Evolutionary conservation across 768 basidiomycete species (phyloP).

Genomic region (Lactifluus piperatus): DNA sequence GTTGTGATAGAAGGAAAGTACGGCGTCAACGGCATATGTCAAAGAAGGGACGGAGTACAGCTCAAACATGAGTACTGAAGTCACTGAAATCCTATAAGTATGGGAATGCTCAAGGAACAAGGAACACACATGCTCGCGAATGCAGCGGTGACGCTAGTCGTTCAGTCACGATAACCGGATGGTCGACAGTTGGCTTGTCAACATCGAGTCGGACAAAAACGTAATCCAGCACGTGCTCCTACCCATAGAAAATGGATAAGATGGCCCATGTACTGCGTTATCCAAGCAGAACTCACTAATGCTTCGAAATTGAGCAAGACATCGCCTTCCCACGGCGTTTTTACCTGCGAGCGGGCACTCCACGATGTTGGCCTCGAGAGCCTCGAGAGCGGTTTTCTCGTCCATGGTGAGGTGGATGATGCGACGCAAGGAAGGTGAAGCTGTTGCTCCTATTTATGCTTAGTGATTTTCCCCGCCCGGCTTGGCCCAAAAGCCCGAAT

Average conservation of each 20-base stretch:
- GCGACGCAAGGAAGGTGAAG: too few species aligned
- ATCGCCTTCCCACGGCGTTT: slow-evolving; percentile 91
- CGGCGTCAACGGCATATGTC: slow-evolving; percentile 79
- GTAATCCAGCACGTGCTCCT: slow-evolving; percentile 95
- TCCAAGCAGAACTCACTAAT: slow-evolving; percentile 50
- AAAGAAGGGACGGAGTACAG: slow-evolving; percentile 80
- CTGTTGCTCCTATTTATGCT: too few species aligned
- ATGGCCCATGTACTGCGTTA: not conserved
- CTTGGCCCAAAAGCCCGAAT: too few species aligned
- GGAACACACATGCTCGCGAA: slow-evolving; percentile 68
- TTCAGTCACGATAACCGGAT: slow-evolving; percentile 93
- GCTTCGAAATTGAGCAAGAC: slow-evolving; percentile 79
- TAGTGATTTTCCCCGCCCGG: too few species aligned
- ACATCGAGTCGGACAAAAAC: slow-evolving; percentile 83
- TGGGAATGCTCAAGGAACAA: not conserved
- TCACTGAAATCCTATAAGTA: slow-evolving; percentile 42
- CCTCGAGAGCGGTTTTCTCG: too few species aligned
- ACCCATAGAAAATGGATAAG: slow-evolving; percentile 20
- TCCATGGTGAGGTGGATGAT: too few species aligned
- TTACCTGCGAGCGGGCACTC: slow-evolving; percentile 69
- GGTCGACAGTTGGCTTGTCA: slow-evolving; percentile 63
- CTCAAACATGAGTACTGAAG: slow-evolving; percentile 95
- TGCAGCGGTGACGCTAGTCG: slow-evolving; percentile 81
- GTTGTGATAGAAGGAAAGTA: slow-evolving; percentile 91
- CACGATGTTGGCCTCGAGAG: too few species aligned